Percentiles rank a stretch among this genome's conserved stretches.
Conservation (phyloP, 129 eudicot genomes). For the Centella asiatica region DNA sequence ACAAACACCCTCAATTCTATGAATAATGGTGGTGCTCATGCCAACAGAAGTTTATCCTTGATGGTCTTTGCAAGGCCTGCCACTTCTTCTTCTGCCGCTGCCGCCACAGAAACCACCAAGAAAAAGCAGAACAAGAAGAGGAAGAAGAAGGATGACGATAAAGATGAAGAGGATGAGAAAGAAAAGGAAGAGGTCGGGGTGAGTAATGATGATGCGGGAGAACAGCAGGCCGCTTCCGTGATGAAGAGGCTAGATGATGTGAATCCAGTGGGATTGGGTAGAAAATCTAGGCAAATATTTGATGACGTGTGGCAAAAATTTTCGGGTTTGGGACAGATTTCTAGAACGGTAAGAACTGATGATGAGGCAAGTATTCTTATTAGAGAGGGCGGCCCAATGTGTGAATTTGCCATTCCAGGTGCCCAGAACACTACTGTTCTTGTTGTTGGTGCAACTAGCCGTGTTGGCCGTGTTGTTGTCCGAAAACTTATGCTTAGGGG, state of each 20-base stretch:
- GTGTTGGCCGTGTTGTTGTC: slow-evolving; percentile 89
- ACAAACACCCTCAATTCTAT: background rate
- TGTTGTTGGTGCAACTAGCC: slow-evolving; percentile 94
- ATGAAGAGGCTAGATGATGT: slow-evolving; percentile 71
- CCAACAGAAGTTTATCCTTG: slow-evolving; percentile 16
- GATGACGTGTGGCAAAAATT: slow-evolving; percentile 99
- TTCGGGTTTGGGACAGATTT: slow-evolving; percentile 87
- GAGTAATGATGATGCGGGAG: background rate
- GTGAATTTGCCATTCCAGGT: slow-evolving; percentile 89
- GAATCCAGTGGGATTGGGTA: slow-evolving; percentile 92
- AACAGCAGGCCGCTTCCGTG: slow-evolving; percentile 28
- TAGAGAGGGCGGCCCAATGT: slow-evolving; percentile 85
- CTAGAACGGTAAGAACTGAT: slow-evolving; percentile 56
- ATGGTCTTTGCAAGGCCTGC: slow-evolving; percentile 5
- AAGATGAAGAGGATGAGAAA: background rate
- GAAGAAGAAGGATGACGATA: slow-evolving; percentile 6
- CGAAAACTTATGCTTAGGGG: slow-evolving; percentile 99
- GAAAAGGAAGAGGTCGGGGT: background rate
- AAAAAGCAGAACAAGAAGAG: slow-evolving; percentile 13
- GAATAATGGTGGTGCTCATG: slow-evolving; percentile 1
- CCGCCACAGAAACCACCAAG: slow-evolving; percentile 10
- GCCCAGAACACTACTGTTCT: slow-evolving; percentile 96
- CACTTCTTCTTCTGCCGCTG: slow-evolving; percentile 26
- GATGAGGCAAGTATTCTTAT: slow-evolving; percentile 47
- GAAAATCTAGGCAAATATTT: slow-evolving; percentile 77